Base-by-base conservation (phyloP, 75 land plant species). In the Sequoia sempervirens region DNA sequence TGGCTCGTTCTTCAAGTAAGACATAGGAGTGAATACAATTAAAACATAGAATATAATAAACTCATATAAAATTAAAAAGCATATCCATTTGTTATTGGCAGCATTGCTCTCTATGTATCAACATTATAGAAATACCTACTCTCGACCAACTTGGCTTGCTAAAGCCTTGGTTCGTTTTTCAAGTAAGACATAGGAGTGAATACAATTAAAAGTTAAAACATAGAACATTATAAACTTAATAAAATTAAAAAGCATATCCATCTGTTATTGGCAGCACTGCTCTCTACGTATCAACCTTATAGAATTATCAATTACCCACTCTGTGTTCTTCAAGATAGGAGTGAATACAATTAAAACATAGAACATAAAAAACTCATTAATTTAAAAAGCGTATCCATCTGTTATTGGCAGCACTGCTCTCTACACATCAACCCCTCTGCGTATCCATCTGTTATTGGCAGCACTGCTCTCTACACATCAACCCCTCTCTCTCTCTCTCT, bases 161-260 rank as follows among this genome's bases (percentile, higher is more conserved):
- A 97, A 92, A 70, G 87, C 94, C 89, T 86, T 90, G 41, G 99
- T 98, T 87, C 98, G 89, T 53, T 90, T 98, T 97, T 43, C 43
- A 72, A 85, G 46, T 26, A 40, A 73, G 56, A 83, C 64, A 32
- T 43, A 68, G n/a, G 11, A 53, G 36, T 53, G 15, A 45, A 78
- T 78, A 26, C 47, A 78, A 14, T n/a, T n/a, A n/a, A n/a, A n/a
- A n/a, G n/a, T 78, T n/a, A 78, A 45, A 11, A 26, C 36, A 45
- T 78, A 43, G 0, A 75, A 75, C 26, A 75, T 5, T 61, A 61
- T 75, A 38, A 75, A 75, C 23, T 17, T 10, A 45, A 41, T 12
- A 23, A 17, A 26, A 45, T 41, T 78, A 23, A n/a, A 78, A 78
- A 45, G 45, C 30, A 23, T n/a, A 43, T 43, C 80, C 46, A 18